Percentiles rank a stretch among this genome's conserved stretches.
Evolutionary conservation across 1,139 yeast genomes (phyloP).

Genomic region (Yamadazyma kanchanaburiensis): DNA sequence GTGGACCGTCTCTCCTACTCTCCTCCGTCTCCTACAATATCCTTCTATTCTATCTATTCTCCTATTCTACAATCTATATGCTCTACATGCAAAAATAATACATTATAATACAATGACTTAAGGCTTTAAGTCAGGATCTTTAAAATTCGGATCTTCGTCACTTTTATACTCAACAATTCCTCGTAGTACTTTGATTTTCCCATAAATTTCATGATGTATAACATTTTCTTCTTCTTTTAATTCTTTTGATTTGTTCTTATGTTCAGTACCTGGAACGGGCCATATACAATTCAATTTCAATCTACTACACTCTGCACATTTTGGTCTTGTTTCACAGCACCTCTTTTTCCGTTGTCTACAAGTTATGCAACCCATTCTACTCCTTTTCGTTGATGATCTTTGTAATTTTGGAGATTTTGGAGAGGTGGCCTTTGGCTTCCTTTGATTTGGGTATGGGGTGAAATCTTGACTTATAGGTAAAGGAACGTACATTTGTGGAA

Average conservation of each 20-base stretch:
- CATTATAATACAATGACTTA: neutral
- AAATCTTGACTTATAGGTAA: no score
- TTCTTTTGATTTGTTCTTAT: conserved; percentile 46
- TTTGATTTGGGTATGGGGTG: no score
- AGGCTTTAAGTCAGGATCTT: no score
- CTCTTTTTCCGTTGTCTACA: conserved; percentile 45
- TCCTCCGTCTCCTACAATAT: no score
- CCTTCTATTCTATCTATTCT: no score
- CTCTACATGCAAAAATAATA: no score
- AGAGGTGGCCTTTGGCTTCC: no score
- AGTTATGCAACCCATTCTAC: conserved; percentile 46
- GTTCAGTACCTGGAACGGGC: conserved; percentile 51
- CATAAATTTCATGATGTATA: conserved; percentile 50
- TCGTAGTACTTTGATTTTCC: conserved; percentile 57
- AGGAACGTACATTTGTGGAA: no score
- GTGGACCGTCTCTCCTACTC: no score
- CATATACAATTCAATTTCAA: conserved; percentile 45
- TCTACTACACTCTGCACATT: conserved; percentile 40
- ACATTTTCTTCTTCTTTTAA: conserved; percentile 46
- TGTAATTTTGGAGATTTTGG: neutral
- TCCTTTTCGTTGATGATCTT: conserved; percentile 26
- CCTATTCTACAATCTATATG: no score
- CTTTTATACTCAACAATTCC: conserved; percentile 53
- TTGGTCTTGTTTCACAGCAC: conserved; percentile 42
- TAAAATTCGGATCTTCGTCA: conserved; percentile 11